These are phyloP conservation scores for Endogone sp. DNA, from an alignment of 192 early-diverging fungal species.

Conservation along the genomic window DNA sequence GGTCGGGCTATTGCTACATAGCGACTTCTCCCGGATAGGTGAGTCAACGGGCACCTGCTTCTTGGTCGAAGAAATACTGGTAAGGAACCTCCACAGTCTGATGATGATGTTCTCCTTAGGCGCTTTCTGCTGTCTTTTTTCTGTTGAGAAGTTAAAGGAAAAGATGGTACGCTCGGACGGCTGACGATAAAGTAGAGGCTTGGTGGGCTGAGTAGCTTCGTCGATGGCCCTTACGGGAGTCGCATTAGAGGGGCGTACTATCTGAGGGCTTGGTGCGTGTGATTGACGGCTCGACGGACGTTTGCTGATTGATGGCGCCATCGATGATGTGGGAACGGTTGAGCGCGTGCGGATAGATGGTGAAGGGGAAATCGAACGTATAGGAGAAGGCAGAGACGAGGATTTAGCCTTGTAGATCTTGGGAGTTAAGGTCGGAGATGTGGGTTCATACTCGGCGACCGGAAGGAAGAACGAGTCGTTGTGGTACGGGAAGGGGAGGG, in stretches of 20 bases:
- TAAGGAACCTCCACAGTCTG: neutral
- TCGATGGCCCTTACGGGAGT: neutral
- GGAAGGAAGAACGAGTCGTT: slow-evolving; percentile 11
- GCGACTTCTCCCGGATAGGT: neutral
- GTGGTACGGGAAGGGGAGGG: slow-evolving; percentile 12
- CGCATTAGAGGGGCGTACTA: neutral
- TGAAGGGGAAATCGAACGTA: neutral
- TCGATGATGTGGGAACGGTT: neutral
- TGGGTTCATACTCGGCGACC: slow-evolving; percentile 1
- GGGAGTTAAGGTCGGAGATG: neutral
- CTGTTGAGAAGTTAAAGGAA: neutral
- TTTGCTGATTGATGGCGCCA: neutral
- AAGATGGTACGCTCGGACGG: neutral
- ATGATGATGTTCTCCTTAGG: neutral
- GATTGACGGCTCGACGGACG: neutral
- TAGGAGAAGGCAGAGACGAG: neutral
- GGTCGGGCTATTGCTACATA: neutral
- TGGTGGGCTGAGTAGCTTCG: neutral
- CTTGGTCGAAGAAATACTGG: neutral
- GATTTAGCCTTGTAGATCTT: neutral
- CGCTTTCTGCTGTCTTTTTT: neutral
- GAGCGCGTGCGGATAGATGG: neutral
- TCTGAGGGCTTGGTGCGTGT: neutral
- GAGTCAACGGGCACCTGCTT: neutral
- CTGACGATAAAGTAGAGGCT: neutral